Percentiles rank a stretch among this genome's conserved stretches.
phyloP scores from a whole-genome alignment of 148 eudicot genomes.

The Chenopodium suecicum region DNA sequence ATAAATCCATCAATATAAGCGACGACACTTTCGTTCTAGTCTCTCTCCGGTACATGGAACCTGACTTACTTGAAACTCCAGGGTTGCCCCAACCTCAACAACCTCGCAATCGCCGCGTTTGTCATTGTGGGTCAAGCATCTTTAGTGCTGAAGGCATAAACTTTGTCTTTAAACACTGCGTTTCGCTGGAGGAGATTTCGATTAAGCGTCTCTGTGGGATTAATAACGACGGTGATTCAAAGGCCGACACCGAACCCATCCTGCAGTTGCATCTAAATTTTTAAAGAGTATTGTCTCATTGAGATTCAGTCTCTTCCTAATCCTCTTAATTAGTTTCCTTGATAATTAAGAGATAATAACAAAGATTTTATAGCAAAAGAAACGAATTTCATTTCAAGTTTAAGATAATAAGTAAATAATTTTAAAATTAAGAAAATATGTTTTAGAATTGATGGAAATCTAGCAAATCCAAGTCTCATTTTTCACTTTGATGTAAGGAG shows the following conservation, averaged over 20 bases:
- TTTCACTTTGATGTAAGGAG: no score
- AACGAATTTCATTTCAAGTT: no score
- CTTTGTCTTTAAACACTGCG: slow-evolving; percentile 38
- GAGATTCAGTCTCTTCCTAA: no score
- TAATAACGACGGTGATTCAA: slow-evolving; percentile 22
- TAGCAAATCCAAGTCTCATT: no score
- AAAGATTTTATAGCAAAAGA: no score
- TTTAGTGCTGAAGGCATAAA: slow-evolving; percentile 43
- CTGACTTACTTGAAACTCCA: slow-evolving; percentile 52
- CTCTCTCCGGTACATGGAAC: slow-evolving; percentile 37
- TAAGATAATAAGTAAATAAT: no score
- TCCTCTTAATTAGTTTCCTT: no score
- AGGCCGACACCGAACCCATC: slow-evolving; percentile 36
- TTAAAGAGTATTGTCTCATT: slow-evolving; percentile 39
- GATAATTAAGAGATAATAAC: no score
- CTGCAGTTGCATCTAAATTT: slow-evolving; percentile 39
- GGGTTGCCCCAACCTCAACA: slow-evolving; percentile 43
- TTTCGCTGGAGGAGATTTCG: slow-evolving; percentile 41
- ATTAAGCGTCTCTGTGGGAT: slow-evolving; percentile 47
- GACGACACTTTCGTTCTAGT: slow-evolving; percentile 30
- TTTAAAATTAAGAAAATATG: no score
- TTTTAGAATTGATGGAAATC: no score
- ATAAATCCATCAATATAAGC: slow-evolving; percentile 34
- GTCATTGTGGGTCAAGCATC: slow-evolving; percentile 43
- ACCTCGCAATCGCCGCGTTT: slow-evolving; percentile 37